Base-by-base conservation (phyloP, 202 grass and related monocot genomes). In the Musa balbisiana region DNA sequence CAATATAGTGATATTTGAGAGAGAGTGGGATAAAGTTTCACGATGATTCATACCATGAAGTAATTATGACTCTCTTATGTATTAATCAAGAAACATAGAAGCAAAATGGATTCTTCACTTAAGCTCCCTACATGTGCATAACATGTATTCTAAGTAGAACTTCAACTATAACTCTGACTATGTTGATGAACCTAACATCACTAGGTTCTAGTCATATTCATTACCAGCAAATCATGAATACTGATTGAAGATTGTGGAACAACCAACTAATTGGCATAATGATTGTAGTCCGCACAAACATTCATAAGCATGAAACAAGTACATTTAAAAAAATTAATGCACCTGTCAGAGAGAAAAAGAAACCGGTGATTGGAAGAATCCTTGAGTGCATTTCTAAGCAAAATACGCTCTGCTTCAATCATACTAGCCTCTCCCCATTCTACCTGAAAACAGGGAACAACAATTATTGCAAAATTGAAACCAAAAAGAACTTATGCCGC, bases 371-470 rank as follows among this genome's bases (percentile, higher is more conserved):
- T 80, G 6, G 64, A 73, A 53, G 69, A 51, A 73, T 80, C 69
- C 69, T 74, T 83, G n/a, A 99, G 91, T 29, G 95, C 95, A 19
- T 99, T 88, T 64, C 64, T 81, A 53, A 98, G 89, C 82, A 98
- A 80, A 67, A 98, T 80, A 8, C 87, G 95, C 87, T 98, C 95
- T 0, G 95, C 95, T 62, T 84, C 66, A 71, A 99, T 85, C 95
- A 99, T 99, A 85, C 89, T 99, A 11, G 95, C 82, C 68, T 95
- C 87, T 67, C 95, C 91, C 95, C 95, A 99, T 75, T 99, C 95
- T 77, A 99, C 95, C 95, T 92, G 85, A 73, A 89, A 0, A 29
- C 17, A 75, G 64, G 16, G 1, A 73, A 70, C 8, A 14, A 49
- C 15, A 2, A 16, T 49, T 49, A 68, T 43, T 33, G 8, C 17